Evolutionary conservation across 345 rosid species (phyloP), one percentile per base, ranked within the genome.

Genomic region (Gynandropsis gynandra): DNA sequence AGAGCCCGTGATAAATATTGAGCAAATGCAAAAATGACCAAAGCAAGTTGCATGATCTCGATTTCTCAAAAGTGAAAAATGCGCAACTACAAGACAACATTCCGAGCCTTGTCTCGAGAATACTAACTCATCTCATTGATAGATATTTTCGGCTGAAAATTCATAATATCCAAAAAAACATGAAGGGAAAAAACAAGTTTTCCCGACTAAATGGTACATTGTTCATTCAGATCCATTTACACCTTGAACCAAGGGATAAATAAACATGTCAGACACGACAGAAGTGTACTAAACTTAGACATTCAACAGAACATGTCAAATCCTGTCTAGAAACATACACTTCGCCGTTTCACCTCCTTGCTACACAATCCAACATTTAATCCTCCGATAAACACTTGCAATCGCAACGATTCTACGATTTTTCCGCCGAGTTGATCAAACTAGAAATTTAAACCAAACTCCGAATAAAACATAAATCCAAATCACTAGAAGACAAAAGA

Each of bases 271-370:
- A 55, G 44, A 10, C 48, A 33, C 12, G 4, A 55, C 35, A 44
- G 15, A 48, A 39, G 5, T 31, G 51, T n/a, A n/a, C 18, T 58
- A 45, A 38, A 45, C 6, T 12, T 47, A 41, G 15, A 58, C 37
- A 48, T 16, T 43, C 4, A n/a, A 24, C 42, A 41, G 13, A 58
- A 59, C 16, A 53, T 43, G 55, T 49, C 37, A 10, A 8, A 41
- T 17, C 21, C 29, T 56, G 50, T 47, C 42, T 42, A 39, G 50
- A 50, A 58, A 43, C 47, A 50, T 50, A 50, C 47, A 64, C 57
- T 57, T 37, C 52, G 42, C 53, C 58, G 21, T 51, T 52, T 12
- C 12, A 48, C 50, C 12, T 42, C 17, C 27, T 2, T 13, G 34
- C 50, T n/a, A 18, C 11, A n/a, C 10, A n/a, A 43, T 43, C 18